phyloP scores from a whole-genome alignment of 306 rosid species.

The Citrullus mucosospermus region DNA sequence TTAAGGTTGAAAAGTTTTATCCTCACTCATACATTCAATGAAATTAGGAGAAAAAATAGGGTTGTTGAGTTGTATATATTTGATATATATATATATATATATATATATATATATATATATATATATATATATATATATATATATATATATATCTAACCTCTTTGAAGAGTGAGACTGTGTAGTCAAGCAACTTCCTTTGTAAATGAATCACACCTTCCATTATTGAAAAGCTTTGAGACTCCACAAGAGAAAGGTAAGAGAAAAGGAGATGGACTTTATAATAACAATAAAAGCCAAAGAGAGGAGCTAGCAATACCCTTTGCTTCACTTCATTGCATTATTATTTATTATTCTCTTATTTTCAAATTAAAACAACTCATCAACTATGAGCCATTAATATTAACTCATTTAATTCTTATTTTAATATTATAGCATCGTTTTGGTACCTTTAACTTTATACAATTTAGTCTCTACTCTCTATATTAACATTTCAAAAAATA shows the following conservation, averaged over 20 bases:
- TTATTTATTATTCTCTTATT: background rate
- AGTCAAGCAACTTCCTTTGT: conserved; percentile 40
- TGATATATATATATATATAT: background rate
- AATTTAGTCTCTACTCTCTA: too few relatives aligned
- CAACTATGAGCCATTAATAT: background rate
- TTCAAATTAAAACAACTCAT: background rate
- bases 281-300: background rate
- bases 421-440: too few relatives aligned
- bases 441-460: too few relatives aligned
- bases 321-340: background rate
- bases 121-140: too few relatives aligned
- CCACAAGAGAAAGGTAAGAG: background rate
- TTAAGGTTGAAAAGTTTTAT: too few relatives aligned
- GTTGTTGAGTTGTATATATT: background rate
- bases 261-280: background rate
- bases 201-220: conserved; percentile 45
- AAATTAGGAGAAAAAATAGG: background rate
- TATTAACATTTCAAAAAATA: too few relatives aligned
- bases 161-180: conserved; percentile 44
- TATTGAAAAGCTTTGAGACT: background rate
- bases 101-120: too few relatives aligned
- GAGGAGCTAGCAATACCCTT: background rate
- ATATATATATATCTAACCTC: conserved; percentile 30
- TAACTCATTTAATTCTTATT: background rate
- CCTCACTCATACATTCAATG: too few relatives aligned